phyloP scores from a whole-genome alignment of 805 yeast species.

The Nakazawaea wyomingensis region DNA sequence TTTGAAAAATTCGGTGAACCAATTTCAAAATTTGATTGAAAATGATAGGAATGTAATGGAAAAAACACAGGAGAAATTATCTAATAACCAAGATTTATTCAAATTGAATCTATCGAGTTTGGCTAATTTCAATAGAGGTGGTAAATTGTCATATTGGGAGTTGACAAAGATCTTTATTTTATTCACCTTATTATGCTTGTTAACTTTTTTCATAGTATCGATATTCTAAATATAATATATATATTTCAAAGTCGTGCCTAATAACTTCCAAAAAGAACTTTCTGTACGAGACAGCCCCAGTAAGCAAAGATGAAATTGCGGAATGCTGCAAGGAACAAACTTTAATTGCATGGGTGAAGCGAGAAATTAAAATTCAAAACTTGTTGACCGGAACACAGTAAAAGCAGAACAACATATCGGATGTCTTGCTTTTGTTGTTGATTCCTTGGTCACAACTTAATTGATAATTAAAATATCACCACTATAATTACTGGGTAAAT shows the following conservation, averaged over 20 bases:
- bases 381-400: no score
- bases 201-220: conserved; percentile 6
- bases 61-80: conserved; percentile 4
- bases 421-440: no score
- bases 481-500: no score
- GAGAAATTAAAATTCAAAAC: no score
- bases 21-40: conserved; percentile 5
- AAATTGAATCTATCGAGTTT: conserved; percentile 1
- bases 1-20: neutral
- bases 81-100: neutral
- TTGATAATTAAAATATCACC: no score
- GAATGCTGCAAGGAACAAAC: neutral
- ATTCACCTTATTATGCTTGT: neutral
- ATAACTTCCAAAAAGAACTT: neutral
- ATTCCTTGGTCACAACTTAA: no score
- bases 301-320: neutral
- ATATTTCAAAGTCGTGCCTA: neutral
- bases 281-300: neutral
- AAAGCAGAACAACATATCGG: no score
- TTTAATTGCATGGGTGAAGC: no score
- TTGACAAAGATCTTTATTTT: conserved; percentile 2
- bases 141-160: conserved; percentile 10
- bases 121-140: neutral
- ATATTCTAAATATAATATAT: conserved; percentile 2
- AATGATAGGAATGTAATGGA: conserved; percentile 1